phyloP scores from a whole-genome alignment of 805 yeast genomes.

The Metschnikowia sp. region DNA sequence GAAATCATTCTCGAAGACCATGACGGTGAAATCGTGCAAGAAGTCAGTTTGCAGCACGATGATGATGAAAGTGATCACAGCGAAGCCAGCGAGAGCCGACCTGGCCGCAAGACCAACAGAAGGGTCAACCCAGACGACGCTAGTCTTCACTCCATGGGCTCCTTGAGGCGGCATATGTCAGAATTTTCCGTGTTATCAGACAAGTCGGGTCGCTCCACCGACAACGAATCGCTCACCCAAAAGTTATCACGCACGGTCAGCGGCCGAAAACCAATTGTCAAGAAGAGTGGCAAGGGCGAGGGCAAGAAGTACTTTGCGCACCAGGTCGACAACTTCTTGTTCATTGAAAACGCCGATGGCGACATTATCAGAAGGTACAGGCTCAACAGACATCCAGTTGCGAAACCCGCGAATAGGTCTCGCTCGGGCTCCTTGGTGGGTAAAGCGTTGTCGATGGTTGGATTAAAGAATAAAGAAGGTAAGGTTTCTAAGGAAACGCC shows the following conservation, averaged over 20 bases:
- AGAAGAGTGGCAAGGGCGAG: constrained; percentile 33
- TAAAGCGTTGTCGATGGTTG: constrained; percentile 54
- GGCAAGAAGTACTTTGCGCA: constrained; percentile 53
- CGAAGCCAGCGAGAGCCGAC: background rate
- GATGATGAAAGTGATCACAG: background rate
- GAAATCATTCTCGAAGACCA: constrained; percentile 75
- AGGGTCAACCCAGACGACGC: constrained; percentile 12
- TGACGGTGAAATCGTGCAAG: constrained; percentile 74
- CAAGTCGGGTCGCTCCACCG: constrained; percentile 12
- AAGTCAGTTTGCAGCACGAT: constrained; percentile 32
- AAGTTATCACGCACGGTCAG: constrained; percentile 13
- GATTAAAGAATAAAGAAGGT: constrained; percentile 34
- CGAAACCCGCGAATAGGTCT: constrained; percentile 18
- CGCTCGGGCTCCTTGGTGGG: constrained; percentile 41
- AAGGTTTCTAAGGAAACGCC: background rate
- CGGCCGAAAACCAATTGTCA: constrained; percentile 25
- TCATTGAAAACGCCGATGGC: constrained; percentile 89
- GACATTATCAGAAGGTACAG: constrained; percentile 80
- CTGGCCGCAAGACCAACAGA: background rate
- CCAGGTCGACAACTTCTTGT: constrained; percentile 69
- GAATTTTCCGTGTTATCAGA: constrained; percentile 30
- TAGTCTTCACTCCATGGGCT: constrained; percentile 39
- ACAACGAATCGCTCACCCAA: constrained; percentile 10
- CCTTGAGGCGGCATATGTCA: constrained; percentile 37
- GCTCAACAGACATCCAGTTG: constrained; percentile 53